These are phyloP conservation scores for Boletellus ananas DNA, from an alignment of 768 basidiomycete genomes.

Conservation along the genomic window DNA sequence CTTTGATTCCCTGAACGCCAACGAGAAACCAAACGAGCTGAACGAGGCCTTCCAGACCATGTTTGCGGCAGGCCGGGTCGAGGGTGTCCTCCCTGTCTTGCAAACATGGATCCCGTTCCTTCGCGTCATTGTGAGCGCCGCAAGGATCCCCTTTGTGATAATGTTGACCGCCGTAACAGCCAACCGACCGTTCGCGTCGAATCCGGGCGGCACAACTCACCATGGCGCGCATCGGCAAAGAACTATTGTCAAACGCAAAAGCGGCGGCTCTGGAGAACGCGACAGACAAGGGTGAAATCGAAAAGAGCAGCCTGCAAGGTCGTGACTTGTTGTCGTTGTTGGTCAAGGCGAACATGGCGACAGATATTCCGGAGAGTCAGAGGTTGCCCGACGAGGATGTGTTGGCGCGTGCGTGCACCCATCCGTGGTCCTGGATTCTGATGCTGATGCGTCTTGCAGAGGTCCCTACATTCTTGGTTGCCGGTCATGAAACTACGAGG, in stretches of 20 bases:
- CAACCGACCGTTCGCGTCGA: not conserved
- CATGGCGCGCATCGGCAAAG: not conserved
- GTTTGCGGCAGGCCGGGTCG: not conserved
- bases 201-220: not conserved
- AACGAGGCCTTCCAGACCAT: not conserved
- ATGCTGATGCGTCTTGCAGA: not conserved
- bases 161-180: not conserved
- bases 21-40: not conserved
- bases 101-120: not conserved
- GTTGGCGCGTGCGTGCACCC: constrained; percentile 40
- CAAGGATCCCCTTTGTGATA: too few species aligned
- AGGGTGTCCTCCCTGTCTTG: not conserved
- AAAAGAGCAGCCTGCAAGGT: constrained; percentile 33
- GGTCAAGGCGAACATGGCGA: constrained; percentile 16
- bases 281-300: constrained; percentile 27
- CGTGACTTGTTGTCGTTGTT: constrained; percentile 62
- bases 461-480: constrained; percentile 1
- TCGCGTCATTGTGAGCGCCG: not conserved
- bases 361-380: constrained; percentile 52
- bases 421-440: too few species aligned
- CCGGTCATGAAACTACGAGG: not conserved
- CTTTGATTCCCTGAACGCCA: not conserved
- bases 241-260: not conserved
- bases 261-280: constrained; percentile 23
- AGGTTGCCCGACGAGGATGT: constrained; percentile 62